A percentile compares a stretch with the other conserved stretches of the same genome.
Conservation (phyloP, 768 basidiomycete genomes). For the Filobasidium floriforme region DNA sequence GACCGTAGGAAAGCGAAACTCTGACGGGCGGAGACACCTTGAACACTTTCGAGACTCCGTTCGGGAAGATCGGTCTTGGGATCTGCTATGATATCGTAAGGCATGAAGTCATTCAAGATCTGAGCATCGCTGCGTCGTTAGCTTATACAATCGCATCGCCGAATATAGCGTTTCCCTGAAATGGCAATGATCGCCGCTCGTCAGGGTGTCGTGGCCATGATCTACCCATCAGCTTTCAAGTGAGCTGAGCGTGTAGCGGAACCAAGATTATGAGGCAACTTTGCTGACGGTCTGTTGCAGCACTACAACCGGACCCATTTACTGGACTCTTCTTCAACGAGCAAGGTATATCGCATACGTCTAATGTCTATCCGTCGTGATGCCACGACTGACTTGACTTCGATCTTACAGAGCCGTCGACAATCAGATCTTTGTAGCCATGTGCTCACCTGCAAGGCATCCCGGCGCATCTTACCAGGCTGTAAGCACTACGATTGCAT, state of each 20-base stretch:
- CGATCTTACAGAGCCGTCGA: constrained; percentile 73
- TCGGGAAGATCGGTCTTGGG: constrained; percentile 90
- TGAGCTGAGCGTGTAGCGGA: background rate
- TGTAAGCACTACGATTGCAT: constrained; percentile 23
- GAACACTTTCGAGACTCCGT: constrained; percentile 87
- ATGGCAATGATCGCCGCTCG: constrained; percentile 83
- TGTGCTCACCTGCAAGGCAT: constrained; percentile 92
- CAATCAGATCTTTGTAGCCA: constrained; percentile 90
- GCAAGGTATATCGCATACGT: constrained; percentile 55
- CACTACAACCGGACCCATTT: constrained; percentile 83
- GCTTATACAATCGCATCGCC: background rate
- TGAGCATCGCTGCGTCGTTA: background rate
- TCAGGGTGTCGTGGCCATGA: constrained; percentile 73
- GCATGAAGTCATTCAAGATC: background rate
- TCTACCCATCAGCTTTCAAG: constrained; percentile 95
- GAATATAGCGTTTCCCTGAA: constrained; percentile 57
- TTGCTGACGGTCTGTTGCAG: background rate
- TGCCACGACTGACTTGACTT: background rate
- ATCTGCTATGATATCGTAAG: constrained; percentile 82
- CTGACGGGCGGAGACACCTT: constrained; percentile 65
- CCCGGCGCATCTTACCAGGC: constrained; percentile 77
- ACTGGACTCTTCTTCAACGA: constrained; percentile 88
- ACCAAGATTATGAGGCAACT: background rate
- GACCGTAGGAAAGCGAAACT: constrained; percentile 73
- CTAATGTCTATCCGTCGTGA: too few species aligned